These are phyloP conservation scores for Candida namnaoensis DNA, from an alignment of 805 yeast genomes.

Conservation along the genomic window DNA sequence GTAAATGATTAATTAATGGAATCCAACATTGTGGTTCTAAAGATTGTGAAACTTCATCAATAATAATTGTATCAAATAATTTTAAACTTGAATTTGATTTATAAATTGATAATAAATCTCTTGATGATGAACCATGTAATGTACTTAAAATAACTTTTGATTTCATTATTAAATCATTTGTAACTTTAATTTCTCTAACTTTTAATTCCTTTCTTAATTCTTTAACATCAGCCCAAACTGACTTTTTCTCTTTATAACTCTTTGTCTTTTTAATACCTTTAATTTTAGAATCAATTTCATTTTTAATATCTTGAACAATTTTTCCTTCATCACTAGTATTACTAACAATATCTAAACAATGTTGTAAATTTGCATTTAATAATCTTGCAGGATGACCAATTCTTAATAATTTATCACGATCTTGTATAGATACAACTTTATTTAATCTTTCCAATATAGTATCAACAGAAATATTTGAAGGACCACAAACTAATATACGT, in stretches of 20 bases:
- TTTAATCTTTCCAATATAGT: constrained; percentile 75
- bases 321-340: constrained; percentile 49
- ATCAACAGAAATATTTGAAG: constrained; percentile 89
- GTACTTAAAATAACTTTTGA: constrained; percentile 76
- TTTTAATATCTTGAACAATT: constrained; percentile 56
- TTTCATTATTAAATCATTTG: constrained; percentile 45
- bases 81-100: constrained; percentile 19
- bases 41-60: constrained; percentile 94
- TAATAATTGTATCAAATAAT: constrained; percentile 71
- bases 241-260: constrained; percentile 53
- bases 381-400: constrained; percentile 93
- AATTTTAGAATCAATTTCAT: constrained; percentile 60
- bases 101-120: constrained; percentile 52
- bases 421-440: constrained; percentile 19
- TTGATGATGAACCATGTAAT: constrained; percentile 78
- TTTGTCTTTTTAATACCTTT: constrained; percentile 51
- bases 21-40: constrained; percentile 97
- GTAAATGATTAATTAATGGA: constrained; percentile 63
- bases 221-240: constrained; percentile 62
- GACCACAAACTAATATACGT: constrained; percentile 82
- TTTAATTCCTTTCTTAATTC: constrained; percentile 62
- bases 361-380: constrained; percentile 48
- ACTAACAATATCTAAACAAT: constrained; percentile 69
- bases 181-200: constrained; percentile 53
- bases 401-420: constrained; percentile 51